These are phyloP conservation scores for Xylaria venustula DNA, from an alignment of 495 filamentous ascomycete genomes.

Conservation along the genomic window DNA sequence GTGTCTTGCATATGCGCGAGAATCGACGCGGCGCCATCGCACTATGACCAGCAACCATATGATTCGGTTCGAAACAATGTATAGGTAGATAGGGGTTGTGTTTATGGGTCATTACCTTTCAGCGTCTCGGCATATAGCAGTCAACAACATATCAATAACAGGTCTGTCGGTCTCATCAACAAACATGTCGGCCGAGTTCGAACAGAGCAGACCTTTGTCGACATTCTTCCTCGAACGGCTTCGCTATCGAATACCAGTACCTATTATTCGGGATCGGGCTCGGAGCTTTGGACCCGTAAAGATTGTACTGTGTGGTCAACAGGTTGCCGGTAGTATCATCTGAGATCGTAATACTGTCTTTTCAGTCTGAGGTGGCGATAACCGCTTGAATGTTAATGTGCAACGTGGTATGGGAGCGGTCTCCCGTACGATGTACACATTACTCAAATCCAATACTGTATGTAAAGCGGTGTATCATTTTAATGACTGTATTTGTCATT, in stretches of 20 bases:
- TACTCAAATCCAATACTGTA: background rate
- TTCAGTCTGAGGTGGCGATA: constrained; percentile 1
- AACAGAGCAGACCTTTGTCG: background rate
- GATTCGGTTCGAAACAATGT: constrained; percentile 2
- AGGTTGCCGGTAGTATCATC: background rate
- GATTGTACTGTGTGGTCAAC: background rate
- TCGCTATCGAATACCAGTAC: background rate
- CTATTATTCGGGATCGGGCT: background rate
- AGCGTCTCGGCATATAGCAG: background rate
- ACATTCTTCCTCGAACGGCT: background rate
- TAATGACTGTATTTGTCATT: background rate
- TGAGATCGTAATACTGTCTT: background rate
- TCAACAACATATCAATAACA: background rate
- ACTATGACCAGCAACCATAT: constrained; percentile 41
- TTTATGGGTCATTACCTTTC: background rate
- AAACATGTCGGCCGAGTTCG: background rate
- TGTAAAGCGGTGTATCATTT: background rate
- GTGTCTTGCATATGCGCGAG: constrained; percentile 72
- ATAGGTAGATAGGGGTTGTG: background rate
- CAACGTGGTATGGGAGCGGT: background rate
- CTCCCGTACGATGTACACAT: background rate
- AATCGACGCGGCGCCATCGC: constrained; percentile 80
- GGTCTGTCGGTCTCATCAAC: background rate
- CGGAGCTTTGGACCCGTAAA: background rate
- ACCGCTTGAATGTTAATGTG: background rate